Conservation (phyloP, 202 grass and related monocot species). For the Panicum virgatum region DNA sequence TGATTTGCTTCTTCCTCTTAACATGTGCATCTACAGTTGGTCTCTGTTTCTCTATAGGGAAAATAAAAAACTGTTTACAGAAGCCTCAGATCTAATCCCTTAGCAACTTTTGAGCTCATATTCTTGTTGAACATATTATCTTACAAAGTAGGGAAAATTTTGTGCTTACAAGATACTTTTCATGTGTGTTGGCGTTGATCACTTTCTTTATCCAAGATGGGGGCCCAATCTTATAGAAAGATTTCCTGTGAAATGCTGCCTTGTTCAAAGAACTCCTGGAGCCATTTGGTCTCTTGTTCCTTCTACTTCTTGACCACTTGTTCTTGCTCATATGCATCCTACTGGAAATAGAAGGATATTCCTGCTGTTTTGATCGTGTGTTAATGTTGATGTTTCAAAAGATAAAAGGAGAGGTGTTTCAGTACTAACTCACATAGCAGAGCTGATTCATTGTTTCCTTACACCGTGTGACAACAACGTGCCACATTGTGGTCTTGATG, state of each 20-base stretch:
- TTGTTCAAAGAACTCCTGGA: not conserved
- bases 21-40: not conserved
- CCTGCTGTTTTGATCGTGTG: not conserved
- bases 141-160: not conserved
- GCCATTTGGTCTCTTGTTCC: not conserved
- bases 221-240: not conserved
- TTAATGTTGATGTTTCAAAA: not conserved
- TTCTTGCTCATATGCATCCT: not conserved
- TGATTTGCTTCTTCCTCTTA: not conserved
- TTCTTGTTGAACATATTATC: not conserved
- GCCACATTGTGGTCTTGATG: not conserved
- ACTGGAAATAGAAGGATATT: not conserved
- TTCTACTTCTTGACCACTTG: not conserved
- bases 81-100: not conserved
- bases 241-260: not conserved
- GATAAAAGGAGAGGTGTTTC: not conserved
- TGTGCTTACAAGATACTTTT: not conserved
- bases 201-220: not conserved
- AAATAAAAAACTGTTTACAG: not conserved
- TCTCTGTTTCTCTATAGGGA: not conserved
- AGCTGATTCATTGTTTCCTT: not conserved
- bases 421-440: not conserved
- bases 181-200: not conserved
- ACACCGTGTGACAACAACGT: not conserved
- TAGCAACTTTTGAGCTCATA: not conserved